Percentiles rank a stretch among this genome's conserved stretches.
phyloP scores from a whole-genome alignment of 495 filamentous ascomycete species.

The Penicillium turbatum region DNA sequence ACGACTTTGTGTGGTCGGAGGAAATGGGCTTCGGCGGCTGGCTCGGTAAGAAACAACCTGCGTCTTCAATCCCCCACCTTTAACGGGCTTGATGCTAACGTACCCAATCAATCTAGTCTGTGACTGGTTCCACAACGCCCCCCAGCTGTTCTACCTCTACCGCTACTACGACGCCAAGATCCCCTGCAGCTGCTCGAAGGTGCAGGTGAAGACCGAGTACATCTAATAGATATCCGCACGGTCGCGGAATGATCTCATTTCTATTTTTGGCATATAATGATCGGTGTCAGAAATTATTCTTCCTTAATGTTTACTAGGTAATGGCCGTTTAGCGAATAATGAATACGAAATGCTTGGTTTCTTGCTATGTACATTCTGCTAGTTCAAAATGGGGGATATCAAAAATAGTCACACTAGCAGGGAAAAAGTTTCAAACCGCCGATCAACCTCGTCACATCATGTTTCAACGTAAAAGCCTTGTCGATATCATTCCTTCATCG shows the following conservation, averaged over 20 bases:
- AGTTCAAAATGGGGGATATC: constrained; percentile 6
- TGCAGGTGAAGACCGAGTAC: constrained; percentile 32
- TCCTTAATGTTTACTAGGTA: neutral
- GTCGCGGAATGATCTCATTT: neutral
- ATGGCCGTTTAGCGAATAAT: constrained; percentile 6
- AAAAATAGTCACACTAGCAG: constrained; percentile 2
- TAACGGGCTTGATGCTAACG: neutral
- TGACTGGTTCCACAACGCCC: constrained; percentile 52
- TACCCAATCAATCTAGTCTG: constrained; percentile 36
- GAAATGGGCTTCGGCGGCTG: constrained; percentile 46
- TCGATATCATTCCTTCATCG: neutral
- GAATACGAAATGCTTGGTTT: constrained; percentile 3
- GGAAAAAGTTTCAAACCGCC: neutral
- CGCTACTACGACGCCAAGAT: constrained; percentile 24
- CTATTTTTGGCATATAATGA: neutral
- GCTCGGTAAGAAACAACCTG: constrained; percentile 37
- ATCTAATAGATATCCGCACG: constrained; percentile 9
- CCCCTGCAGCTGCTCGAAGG: constrained; percentile 44
- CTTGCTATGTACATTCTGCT: neutral
- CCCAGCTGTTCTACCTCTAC: constrained; percentile 50
- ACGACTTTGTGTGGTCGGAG: constrained; percentile 36
- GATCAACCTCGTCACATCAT: constrained; percentile 5
- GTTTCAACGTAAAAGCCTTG: constrained; percentile 4
- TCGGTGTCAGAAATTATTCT: neutral
- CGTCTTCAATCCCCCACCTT: constrained; percentile 4